Base-by-base conservation (phyloP, 1,139 yeast species). In the Maudiozyma humilis region DNA sequence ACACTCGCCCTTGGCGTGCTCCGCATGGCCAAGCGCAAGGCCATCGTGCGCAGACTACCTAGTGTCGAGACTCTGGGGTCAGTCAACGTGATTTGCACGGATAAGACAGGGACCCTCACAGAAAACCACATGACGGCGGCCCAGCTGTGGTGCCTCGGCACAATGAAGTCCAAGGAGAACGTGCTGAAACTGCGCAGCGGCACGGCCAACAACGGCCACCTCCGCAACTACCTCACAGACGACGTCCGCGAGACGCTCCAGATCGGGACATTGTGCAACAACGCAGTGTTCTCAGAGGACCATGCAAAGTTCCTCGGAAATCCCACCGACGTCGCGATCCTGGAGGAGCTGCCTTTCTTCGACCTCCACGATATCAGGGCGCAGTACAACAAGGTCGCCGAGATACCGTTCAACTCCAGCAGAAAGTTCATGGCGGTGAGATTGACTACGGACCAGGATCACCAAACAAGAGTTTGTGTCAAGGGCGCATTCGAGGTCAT, bases 61-160 rank as follows among this genome's bases (percentile, higher is more conserved):
- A 81, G 93, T 56, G 97, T 91, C 32, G 98, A 91, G 67, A 91
- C 97, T 2, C 73, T 89, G 54, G 97, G 97, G 3, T 84, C 94
- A 41, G 97, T 89, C 38, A 88, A 88, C 60, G 96, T 89, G 33
- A 87, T 89, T 54, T 89, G 97, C 63, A 79, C 94, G 17, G 97
- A 89, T 67, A 89, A 89, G 59, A 89, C 97, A 1, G 97, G 97
- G 49, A 89, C 97, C 2, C 72, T 89, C 52, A 91, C 98, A 23
- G 86, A 85, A 65, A 91, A 91, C 64, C 91, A 83, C 60, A 87
- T 91, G 94, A 84, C 96, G 3, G 88, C 86, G 10, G 82, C 91
- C 25, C 82, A 85, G 55, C 58, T 86, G 15, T 89, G 96, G 95
- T 72, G 95, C 12, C 70, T 78, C 37, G 89, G 60, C 6, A 55